Evolutionary conservation across 306 rosid species (phyloP), one percentile per base, ranked within the genome.

Genomic region (Quercus aquifolioides): DNA sequence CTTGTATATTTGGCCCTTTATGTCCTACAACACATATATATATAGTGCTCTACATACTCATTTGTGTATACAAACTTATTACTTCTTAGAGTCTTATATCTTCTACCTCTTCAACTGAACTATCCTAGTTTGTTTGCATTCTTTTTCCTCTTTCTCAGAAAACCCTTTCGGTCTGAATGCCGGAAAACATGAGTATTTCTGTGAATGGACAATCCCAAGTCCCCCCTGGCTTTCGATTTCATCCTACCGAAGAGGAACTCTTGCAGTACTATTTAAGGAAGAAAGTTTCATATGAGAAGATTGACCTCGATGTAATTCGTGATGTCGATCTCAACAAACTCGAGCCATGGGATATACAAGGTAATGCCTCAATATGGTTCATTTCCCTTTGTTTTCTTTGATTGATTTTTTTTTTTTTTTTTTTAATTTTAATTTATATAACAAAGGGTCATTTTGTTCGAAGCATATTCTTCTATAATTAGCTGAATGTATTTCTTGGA

Each of bases 331-430:
- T 95, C 82, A 95, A 95, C 84, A 95, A 95, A 86, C 98, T 93
- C 31, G 99, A 95, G 78, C 99, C 99, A 0, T 95, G 99, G 99
- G 99, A 95, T 65, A 93, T 95, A 8, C 99, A 91, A 95, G 99
- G 99, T 95, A 43, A 31, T 9, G 8, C 13, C 17, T 25, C 67
- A 8, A 6, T 6, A 71, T 4, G 35, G 18, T 23, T 20, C 49
- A 30, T 65, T 64, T 12, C 70, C 5, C 46, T 64, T 13, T 14
- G 9, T 28, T 64, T 30, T 5, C 43, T 28, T 64, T 30, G 35
- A 28, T 33, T 10, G 41, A 6, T 9, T 33, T 35, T 0, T 8
- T 2, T 8, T 33, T 33, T 31, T 33, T 0, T 7, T 1, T 1
- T 31, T 31, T 31, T 4, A 38, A 41, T 7, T 51, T 8, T 4